A percentile compares a stretch with the other conserved stretches of the same genome.
Conservation (phyloP, 805 yeast genomes). For the Kluyveromyces starmeri region DNA sequence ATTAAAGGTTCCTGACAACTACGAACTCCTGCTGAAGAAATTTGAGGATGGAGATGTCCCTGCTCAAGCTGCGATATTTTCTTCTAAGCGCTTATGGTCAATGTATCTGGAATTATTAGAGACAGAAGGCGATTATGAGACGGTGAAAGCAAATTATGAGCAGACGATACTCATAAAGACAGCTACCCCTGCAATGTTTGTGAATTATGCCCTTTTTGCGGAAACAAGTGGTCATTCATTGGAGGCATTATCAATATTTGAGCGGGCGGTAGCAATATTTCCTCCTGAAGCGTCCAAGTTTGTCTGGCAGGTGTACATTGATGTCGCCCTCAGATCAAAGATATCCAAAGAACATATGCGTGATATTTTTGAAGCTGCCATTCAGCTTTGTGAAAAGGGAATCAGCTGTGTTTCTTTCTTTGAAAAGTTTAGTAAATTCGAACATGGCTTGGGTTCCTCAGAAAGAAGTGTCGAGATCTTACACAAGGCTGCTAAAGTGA, state of each 20-base stretch:
- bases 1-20: conserved; percentile 31
- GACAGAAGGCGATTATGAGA: conserved; percentile 36
- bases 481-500: conserved; percentile 31
- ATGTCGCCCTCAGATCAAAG: conserved; percentile 35
- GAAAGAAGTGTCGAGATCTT: conserved; percentile 43
- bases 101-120: conserved; percentile 65
- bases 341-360: conserved; percentile 47
- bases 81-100: conserved; percentile 61
- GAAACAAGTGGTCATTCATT: conserved; percentile 34
- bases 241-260: conserved; percentile 53
- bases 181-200: conserved; percentile 57
- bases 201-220: conserved; percentile 57
- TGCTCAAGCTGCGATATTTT: conserved; percentile 52
- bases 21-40: conserved; percentile 19
- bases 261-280: conserved; percentile 57
- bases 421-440: conserved; percentile 52
- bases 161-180: conserved; percentile 46
- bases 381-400: conserved; percentile 41
- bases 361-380: conserved; percentile 65
- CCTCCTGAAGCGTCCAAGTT: conserved; percentile 47
- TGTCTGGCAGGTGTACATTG: conserved; percentile 62
- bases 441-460: conserved; percentile 44
- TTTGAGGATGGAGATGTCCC: conserved; percentile 26
- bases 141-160: conserved; percentile 37
- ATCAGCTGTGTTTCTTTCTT: conserved; percentile 38